Percentiles rank a stretch among this genome's conserved stretches.
phyloP scores from a whole-genome alignment of 768 basidiomycete species.

The Amyloporia xantha region DNA sequence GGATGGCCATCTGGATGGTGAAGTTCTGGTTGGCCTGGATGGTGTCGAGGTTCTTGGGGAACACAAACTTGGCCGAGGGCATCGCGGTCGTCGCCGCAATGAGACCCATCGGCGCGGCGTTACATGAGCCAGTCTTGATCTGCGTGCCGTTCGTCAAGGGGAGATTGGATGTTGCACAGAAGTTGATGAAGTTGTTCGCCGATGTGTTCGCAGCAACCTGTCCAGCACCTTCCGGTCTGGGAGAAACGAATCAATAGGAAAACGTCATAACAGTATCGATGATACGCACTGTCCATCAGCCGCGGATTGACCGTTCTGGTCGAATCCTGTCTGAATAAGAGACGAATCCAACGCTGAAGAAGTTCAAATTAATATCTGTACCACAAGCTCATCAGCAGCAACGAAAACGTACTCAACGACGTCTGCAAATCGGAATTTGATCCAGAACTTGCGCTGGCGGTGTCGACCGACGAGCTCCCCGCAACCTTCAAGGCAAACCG shows the following conservation, averaged over 20 bases:
- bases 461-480: background rate
- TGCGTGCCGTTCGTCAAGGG: constrained; percentile 41
- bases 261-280: background rate
- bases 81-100: constrained; percentile 46
- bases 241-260: background rate
- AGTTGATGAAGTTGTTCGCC: constrained; percentile 64
- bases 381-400: no score
- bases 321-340: constrained; percentile 40
- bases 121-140: constrained; percentile 45
- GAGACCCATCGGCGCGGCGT: constrained; percentile 55
- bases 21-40: constrained; percentile 46
- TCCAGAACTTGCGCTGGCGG: background rate
- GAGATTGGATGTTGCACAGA: constrained; percentile 32
- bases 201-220: constrained; percentile 48
- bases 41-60: constrained; percentile 40
- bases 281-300: constrained; percentile 9
- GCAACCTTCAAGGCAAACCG: no score
- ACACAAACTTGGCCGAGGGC: constrained; percentile 50
- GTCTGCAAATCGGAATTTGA: constrained; percentile 6
- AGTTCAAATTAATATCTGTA: background rate
- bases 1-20: constrained; percentile 44
- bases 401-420: constrained; percentile 7
- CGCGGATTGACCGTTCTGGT: constrained; percentile 48
- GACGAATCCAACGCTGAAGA: constrained; percentile 32
- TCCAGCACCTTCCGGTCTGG: constrained; percentile 28